Evolutionary conservation across 345 rosid species (phyloP).

Genomic region (Ricinus communis): DNA sequence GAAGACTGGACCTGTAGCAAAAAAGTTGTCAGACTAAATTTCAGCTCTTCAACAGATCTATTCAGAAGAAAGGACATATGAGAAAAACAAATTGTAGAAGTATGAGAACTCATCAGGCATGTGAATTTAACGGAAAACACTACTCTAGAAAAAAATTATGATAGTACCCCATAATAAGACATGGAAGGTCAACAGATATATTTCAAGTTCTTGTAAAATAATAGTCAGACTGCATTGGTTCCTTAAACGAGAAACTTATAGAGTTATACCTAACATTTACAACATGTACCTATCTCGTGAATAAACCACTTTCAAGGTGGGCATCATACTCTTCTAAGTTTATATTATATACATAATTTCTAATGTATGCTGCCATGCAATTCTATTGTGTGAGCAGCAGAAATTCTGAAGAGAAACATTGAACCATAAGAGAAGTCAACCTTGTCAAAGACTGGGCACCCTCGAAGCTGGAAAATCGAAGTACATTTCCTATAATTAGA

Average conservation of each 20-base stretch:
- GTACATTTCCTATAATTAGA: constrained; percentile 37
- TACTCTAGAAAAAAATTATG: not conserved
- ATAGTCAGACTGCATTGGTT: not conserved
- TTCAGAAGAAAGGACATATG: not conserved
- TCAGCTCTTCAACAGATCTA: not conserved
- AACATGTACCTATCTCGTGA: not conserved
- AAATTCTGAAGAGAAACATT: constrained; percentile 6
- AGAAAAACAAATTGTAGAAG: not conserved
- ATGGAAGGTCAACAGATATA: not conserved
- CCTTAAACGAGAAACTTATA: too few relatives aligned
- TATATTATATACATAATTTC: constrained; percentile 3
- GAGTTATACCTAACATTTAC: too few relatives aligned
- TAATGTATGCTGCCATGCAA: not conserved
- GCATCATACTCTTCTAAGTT: not conserved
- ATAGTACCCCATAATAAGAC: not conserved
- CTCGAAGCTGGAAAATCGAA: constrained; percentile 38
- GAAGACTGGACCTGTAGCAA: constrained; percentile 48
- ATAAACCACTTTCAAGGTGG: not conserved
- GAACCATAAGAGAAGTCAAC: constrained; percentile 11
- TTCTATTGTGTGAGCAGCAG: not conserved
- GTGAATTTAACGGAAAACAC: not conserved
- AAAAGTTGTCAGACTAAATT: not conserved
- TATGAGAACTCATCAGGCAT: not conserved
- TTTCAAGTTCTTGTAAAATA: not conserved
- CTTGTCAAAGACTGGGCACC: constrained; percentile 31